Evolutionary conservation across 495 filamentous ascomycete genomes (phyloP).

Genomic region (Amniculicola lignicola): DNA sequence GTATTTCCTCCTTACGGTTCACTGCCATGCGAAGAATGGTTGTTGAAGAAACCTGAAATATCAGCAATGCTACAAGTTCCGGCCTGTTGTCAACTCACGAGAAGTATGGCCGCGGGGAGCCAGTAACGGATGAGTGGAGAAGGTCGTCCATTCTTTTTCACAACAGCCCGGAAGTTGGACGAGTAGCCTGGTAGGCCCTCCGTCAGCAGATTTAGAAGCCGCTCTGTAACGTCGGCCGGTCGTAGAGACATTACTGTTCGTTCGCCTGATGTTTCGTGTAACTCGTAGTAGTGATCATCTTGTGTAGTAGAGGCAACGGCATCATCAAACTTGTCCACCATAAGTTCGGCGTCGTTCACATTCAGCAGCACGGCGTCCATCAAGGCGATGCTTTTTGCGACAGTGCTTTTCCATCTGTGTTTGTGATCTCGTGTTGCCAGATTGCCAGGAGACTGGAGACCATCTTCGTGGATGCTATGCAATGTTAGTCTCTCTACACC

Average conservation of each 20-base stretch:
- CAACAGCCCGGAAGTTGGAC: slow-evolving; percentile 47
- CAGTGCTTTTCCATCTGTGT: slow-evolving; percentile 66
- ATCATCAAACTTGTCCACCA: slow-evolving; percentile 69
- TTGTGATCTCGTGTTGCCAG: slow-evolving; percentile 42
- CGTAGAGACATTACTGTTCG: slow-evolving; percentile 36
- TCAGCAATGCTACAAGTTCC: no score
- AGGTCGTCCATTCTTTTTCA: slow-evolving; percentile 67
- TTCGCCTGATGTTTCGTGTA: slow-evolving; percentile 41
- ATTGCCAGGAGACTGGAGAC: slow-evolving; percentile 43
- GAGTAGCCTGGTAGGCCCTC: slow-evolving; percentile 59
- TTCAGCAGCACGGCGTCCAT: slow-evolving; percentile 75
- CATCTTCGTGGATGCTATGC: slow-evolving; percentile 39
- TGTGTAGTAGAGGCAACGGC: slow-evolving; percentile 63
- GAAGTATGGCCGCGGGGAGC: slow-evolving; percentile 64
- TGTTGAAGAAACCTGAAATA: no score
- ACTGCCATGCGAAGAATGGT: slow-evolving; percentile 74
- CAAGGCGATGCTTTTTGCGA: slow-evolving; percentile 68
- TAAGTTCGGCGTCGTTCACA: slow-evolving; percentile 52
- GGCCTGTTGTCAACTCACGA: no score
- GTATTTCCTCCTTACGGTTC: slow-evolving; percentile 66
- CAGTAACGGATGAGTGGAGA: slow-evolving; percentile 79
- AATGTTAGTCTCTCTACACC: background rate
- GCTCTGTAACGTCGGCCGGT: slow-evolving; percentile 60
- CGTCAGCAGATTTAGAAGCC: slow-evolving; percentile 63
- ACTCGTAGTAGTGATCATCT: slow-evolving; percentile 53